Base-by-base conservation (phyloP, 352 stramenopile genomes). In the Globisporangium emineosum region DNA sequence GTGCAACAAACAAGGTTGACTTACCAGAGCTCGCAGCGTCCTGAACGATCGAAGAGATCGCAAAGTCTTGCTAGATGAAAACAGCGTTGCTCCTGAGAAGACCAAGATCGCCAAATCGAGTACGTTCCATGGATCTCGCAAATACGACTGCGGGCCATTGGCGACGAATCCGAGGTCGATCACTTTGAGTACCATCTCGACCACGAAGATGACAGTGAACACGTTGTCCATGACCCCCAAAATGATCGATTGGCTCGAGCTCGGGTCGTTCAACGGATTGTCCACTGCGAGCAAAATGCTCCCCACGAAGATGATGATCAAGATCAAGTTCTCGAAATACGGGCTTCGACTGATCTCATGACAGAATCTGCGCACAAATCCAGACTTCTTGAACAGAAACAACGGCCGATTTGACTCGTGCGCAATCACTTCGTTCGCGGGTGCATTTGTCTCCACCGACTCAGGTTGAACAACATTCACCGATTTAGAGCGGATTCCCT, bases 111-210 rank as follows among this genome's bases (percentile, higher is more conserved):
- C 29, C 54, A 89, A 80, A 57, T 96, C 87, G 42, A 96, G 66
- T 0, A 90, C 54, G 59, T 95, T 95, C 89, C 89, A 96, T 9
- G 70, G 63, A 54, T 86, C 69, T 17, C 78, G 69, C 19, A 96
- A 49, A 64, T 96, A 96, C 21, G 86, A 76, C 8, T 59, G 32
- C 23, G 64, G 58, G 29, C 84, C 74, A 32, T 82, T 86, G 33
- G 87, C 52, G 5, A 84, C 5, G 27, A 96, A 83, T 0, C 87
- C 87, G 8, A 75, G 43, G 19, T 86, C 78, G 49, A 94, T 42
- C 8, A 94, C 72, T 68, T 96, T 96, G 2, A 96, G 58, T 10
- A 81, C 15, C 72, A 93, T 89, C 57, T 96, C 88, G 5, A 85
- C 10, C 2, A 74, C 57, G 56, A 96, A 96, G 5, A 94, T 53